Base-by-base conservation (phyloP, 1,284 basidiomycete genomes). In the Austropuccinia psidii region DNA sequence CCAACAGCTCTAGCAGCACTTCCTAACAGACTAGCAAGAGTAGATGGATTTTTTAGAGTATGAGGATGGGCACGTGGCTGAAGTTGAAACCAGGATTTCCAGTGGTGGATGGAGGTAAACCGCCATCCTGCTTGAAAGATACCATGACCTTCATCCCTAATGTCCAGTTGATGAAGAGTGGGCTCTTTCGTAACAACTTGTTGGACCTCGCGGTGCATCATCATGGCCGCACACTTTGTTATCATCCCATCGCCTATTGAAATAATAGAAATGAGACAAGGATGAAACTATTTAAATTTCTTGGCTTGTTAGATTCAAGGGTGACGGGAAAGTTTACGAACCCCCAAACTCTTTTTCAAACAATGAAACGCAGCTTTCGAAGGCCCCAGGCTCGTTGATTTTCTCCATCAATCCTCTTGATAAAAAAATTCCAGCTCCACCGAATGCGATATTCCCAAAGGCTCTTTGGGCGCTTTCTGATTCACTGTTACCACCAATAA, bases 141-240 rank as follows among this genome's bases (percentile, higher is more conserved):
- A 33, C 77, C 77, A 2, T 77, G 77, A 0, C 76, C 76, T 75
- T 78, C 77, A n/a, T 75, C 77, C 19, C 76, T 74, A 58, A 78
- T 77, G 64, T 78, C 77, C 52, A 78, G 75, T 64, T 78, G 77
- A 64, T 78, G 77, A 58, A 76, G 67, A 2, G 77, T 78, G 13
- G 65, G 45, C 4, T 78, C 77, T 49, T 77, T 24, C 31, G 69
- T 76, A 27, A 78, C 50, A 4, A 76, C 66, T 13, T 76, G 64
- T 31, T 75, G 21, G n/a, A 75, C 58, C 35, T 69, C 45, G 35
- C 67, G 75, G 54, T 74, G 74, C 68, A 73, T 74, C 15, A 74
- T 75, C 70, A 76, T 68, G 8, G 77, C 77, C 4, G 77, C 76
- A 54, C 77, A 77, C 50, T 77, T 74, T 19, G 76, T 74, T 3